Conservation (phyloP, 2,329 filamentous ascomycete species). For the Rutstroemia sp. region DNA sequence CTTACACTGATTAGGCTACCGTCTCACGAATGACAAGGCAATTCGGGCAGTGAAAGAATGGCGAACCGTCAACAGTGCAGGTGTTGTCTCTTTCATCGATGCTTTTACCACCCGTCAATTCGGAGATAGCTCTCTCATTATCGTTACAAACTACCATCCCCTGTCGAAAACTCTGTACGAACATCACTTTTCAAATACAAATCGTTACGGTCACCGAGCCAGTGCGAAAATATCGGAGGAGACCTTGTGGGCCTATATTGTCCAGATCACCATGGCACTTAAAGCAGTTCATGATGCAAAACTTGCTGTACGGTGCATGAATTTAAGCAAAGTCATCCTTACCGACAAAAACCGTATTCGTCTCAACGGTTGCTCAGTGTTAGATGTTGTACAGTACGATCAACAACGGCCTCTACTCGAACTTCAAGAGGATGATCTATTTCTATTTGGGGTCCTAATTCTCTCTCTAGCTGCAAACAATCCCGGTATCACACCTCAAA, state of each 20-base stretch:
- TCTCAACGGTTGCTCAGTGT: slow-evolving; percentile 77
- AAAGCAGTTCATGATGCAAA: slow-evolving; percentile 76
- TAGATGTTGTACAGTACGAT: slow-evolving; percentile 85
- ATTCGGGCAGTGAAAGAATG: slow-evolving; percentile 82
- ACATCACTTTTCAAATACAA: slow-evolving; percentile 51
- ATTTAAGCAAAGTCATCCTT: slow-evolving; percentile 80
- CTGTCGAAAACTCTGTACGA: slow-evolving; percentile 85
- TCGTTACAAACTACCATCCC: slow-evolving; percentile 90
- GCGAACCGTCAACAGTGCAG: slow-evolving; percentile 76
- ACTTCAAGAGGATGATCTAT: slow-evolving; percentile 80
- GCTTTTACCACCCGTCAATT: slow-evolving; percentile 91
- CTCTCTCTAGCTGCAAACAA: slow-evolving; percentile 72
- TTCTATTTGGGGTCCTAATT: slow-evolving; percentile 76
- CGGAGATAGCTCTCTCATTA: slow-evolving; percentile 87
- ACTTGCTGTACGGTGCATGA: slow-evolving; percentile 78
- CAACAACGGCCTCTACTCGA: slow-evolving; percentile 60
- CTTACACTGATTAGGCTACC: slow-evolving; percentile 51
- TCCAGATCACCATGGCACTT: slow-evolving; percentile 82
- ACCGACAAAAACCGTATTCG: slow-evolving; percentile 87
- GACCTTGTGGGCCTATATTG: slow-evolving; percentile 83
- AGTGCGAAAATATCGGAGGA: slow-evolving; percentile 53
- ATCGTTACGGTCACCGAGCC: slow-evolving; percentile 32
- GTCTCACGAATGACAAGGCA: slow-evolving; percentile 80
- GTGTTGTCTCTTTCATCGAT: slow-evolving; percentile 80
- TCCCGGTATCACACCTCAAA: slow-evolving; percentile 30